phyloP scores from a whole-genome alignment of 2,329 filamentous ascomycete genomes.

The Curvularia spicifera region DNA sequence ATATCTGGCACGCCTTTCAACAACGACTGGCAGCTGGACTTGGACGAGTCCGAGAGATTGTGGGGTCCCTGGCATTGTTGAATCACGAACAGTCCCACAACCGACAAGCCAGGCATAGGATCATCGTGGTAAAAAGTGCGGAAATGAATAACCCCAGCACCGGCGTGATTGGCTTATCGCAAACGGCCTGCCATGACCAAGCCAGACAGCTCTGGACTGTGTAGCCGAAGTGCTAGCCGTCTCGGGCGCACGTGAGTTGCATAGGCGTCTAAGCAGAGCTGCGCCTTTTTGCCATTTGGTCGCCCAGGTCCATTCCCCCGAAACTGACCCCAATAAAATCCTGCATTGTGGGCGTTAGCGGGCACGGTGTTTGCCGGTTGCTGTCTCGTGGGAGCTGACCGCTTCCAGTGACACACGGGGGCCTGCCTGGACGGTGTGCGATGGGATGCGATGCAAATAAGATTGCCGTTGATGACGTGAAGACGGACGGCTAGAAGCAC shows the following conservation, averaged over 20 bases:
- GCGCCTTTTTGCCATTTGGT: constrained; percentile 30
- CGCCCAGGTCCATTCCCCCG: constrained; percentile 32
- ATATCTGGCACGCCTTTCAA: not conserved
- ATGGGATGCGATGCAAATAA: not conserved
- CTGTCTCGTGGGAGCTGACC: constrained; percentile 18
- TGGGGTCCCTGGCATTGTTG: constrained; percentile 18
- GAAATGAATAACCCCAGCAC: constrained; percentile 37
- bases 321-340: constrained; percentile 20
- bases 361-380: constrained; percentile 17
- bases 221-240: constrained; percentile 32
- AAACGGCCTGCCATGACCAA: constrained; percentile 21
- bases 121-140: constrained; percentile 24
- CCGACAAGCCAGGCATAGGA: constrained; percentile 22
- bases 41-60: constrained; percentile 23
- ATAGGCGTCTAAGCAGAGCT: constrained; percentile 22
- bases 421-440: not conserved
- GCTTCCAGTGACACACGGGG: constrained; percentile 10
- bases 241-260: constrained; percentile 28
- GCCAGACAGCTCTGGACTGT: constrained; percentile 31
- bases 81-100: constrained; percentile 15
- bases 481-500: not conserved
- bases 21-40: constrained; percentile 2
- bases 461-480: constrained; percentile 4
- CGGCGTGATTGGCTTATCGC: constrained; percentile 35
- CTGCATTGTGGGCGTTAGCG: constrained; percentile 22